A percentile compares a stretch with the other conserved stretches of the same genome.
phyloP scores from a whole-genome alignment of 306 rosid genomes.

The Rosa rugosa region DNA sequence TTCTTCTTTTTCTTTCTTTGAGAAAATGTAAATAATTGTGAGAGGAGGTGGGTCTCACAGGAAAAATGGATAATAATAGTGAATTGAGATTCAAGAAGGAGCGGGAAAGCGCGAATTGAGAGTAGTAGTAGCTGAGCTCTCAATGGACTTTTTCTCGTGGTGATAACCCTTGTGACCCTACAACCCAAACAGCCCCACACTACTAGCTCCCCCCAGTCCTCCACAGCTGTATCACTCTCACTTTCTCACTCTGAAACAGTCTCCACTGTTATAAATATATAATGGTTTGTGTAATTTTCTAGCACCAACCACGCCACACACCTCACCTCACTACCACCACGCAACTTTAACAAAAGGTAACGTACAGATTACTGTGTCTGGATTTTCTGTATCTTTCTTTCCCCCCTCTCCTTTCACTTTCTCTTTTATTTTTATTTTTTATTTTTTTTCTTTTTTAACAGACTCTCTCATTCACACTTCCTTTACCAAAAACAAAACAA shows the following conservation, averaged over 20 bases:
- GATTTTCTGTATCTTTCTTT: slow-evolving; percentile 8
- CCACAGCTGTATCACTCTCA: slow-evolving; percentile 29
- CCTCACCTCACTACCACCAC: neutral
- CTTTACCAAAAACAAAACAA: neutral
- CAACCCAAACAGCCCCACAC: slow-evolving; percentile 36
- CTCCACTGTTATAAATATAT: neutral
- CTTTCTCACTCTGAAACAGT: neutral
- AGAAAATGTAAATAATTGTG: slow-evolving; percentile 10
- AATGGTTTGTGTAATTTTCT: neutral
- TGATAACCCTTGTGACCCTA: slow-evolving; percentile 54
- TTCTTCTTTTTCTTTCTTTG: slow-evolving; percentile 19
- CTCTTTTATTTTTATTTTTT: neutral
- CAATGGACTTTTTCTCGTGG: slow-evolving; percentile 37
- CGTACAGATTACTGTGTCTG: slow-evolving; percentile 22
- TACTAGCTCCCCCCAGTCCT: slow-evolving; percentile 9
- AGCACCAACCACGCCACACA: neutral
- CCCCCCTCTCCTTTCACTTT: neutral
- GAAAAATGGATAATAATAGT: slow-evolving; percentile 20
- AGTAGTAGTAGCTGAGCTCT: neutral
- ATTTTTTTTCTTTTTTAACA: neutral
- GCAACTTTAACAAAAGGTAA: slow-evolving; percentile 26
- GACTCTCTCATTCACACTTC: neutral
- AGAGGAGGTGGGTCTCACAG: slow-evolving; percentile 6
- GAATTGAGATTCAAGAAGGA: slow-evolving; percentile 47
- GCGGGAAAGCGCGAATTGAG: slow-evolving; percentile 29